phyloP scores from a whole-genome alignment of 2,329 filamentous ascomycete species.

The Diaporthe eres region DNA sequence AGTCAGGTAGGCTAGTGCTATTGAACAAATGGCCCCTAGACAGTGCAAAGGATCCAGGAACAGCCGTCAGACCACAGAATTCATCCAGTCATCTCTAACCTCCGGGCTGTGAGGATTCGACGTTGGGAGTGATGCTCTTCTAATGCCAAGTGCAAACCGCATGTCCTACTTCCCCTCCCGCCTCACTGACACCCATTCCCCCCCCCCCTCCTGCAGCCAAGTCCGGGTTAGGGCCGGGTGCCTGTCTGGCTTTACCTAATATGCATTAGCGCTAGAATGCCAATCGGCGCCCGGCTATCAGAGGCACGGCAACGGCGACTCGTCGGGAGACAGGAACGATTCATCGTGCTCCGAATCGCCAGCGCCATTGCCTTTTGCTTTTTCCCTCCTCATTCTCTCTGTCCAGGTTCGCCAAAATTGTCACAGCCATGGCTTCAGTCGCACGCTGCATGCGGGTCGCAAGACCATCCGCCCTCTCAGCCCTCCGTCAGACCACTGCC shows the following conservation, averaged over 20 bases:
- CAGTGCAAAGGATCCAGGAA: neutral
- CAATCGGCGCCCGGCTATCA: constrained; percentile 32
- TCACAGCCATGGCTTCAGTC: constrained; percentile 71
- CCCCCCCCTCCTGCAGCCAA: neutral
- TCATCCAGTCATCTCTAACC: neutral
- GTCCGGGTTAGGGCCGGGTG: constrained; percentile 31
- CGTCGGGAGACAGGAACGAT: constrained; percentile 31
- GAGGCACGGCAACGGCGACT: constrained; percentile 29
- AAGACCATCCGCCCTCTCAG: constrained; percentile 59
- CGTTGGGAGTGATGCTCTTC: neutral
- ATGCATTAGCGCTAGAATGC: constrained; percentile 27
- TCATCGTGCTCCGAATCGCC: constrained; percentile 33
- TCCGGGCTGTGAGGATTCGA: neutral
- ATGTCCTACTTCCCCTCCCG: neutral
- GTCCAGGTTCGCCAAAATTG: constrained; percentile 11
- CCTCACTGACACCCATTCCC: neutral
- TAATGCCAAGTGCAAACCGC: neutral
- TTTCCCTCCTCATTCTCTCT: neutral
- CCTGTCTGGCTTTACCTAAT: constrained; percentile 37
- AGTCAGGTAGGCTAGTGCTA: neutral
- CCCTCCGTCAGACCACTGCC: constrained; percentile 53
- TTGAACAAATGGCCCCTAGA: neutral
- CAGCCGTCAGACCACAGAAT: neutral
- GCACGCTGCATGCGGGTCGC: constrained; percentile 67
- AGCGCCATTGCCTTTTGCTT: neutral